Evolutionary conservation across 805 yeast genomes (phyloP).

Genomic region (Saccharomycodes ludwigii): DNA sequence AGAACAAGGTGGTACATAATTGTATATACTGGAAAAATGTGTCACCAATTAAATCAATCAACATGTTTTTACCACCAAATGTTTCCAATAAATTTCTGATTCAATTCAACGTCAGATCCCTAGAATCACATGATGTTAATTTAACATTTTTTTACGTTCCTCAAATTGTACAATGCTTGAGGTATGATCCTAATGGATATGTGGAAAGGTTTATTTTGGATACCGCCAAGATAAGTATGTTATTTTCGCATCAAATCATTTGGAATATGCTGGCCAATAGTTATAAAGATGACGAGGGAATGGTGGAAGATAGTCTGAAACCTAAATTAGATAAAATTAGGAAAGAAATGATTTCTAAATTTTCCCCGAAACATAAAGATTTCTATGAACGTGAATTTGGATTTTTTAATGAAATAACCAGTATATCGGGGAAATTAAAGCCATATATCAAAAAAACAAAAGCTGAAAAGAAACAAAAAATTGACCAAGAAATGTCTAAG

Average conservation of each 20-base stretch:
- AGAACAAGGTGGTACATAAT: constrained; percentile 16
- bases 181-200: constrained; percentile 75
- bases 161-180: constrained; percentile 85
- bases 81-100: constrained; percentile 52
- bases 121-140: constrained; percentile 79
- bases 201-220: constrained; percentile 83
- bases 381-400: constrained; percentile 77
- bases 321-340: constrained; percentile 72
- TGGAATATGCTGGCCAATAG: constrained; percentile 97
- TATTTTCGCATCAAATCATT: constrained; percentile 93
- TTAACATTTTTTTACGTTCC: constrained; percentile 94
- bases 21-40: constrained; percentile 61
- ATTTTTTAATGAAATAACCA: constrained; percentile 84
- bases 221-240: constrained; percentile 79
- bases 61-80: constrained; percentile 64
- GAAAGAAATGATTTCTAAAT: constrained; percentile 46
- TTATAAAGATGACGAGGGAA: constrained; percentile 79
- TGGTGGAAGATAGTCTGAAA: constrained; percentile 62
- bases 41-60: constrained; percentile 76
- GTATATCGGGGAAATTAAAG: constrained; percentile 86
- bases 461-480: constrained; percentile 91
- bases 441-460: constrained; percentile 90
- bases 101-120: constrained; percentile 83
- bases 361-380: constrained; percentile 44
- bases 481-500: constrained; percentile 87